These are phyloP conservation scores for Populus trichocarpa DNA, from an alignment of 441 rosid genomes.

Conservation along the genomic window DNA sequence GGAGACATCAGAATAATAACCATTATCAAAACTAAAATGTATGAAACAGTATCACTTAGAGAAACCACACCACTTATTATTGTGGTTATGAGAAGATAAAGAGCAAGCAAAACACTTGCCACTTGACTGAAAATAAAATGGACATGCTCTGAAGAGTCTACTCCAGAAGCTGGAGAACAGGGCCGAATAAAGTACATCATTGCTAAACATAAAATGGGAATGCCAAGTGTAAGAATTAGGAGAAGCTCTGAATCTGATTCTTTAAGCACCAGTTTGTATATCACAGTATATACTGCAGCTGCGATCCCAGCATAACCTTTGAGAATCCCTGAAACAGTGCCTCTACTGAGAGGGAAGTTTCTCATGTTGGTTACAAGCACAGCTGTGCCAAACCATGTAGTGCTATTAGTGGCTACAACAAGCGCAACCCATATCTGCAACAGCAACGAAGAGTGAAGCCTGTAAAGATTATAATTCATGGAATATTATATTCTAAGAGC, in stretches of 20 bases:
- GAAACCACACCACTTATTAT: conserved; percentile 42
- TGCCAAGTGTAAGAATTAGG: conserved; percentile 62
- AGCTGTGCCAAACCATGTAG: conserved; percentile 93
- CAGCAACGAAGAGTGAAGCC: conserved; percentile 5
- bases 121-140: conserved; percentile 74
- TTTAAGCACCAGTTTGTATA: conserved; percentile 57
- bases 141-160: conserved; percentile 72
- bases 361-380: conserved; percentile 97
- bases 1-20: conserved; percentile 62
- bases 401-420: conserved; percentile 69
- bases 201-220: conserved; percentile 63
- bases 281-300: conserved; percentile 73
- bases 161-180: conserved; percentile 82
- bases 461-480: not conserved
- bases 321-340: conserved; percentile 90
- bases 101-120: conserved; percentile 61
- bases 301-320: conserved; percentile 89
- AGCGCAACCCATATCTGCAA: conserved; percentile 81
- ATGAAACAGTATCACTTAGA: conserved; percentile 39
- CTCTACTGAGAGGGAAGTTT: conserved; percentile 87
- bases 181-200: conserved; percentile 76
- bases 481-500: not conserved
- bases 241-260: conserved; percentile 60
- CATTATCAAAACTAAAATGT: conserved; percentile 53
- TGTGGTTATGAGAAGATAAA: conserved; percentile 59